Percentiles rank a stretch among this genome's conserved stretches.
These are phyloP conservation scores for Calonectria hawksworthii DNA, from an alignment of 2,329 filamentous ascomycete species.

Conservation along the genomic window DNA sequence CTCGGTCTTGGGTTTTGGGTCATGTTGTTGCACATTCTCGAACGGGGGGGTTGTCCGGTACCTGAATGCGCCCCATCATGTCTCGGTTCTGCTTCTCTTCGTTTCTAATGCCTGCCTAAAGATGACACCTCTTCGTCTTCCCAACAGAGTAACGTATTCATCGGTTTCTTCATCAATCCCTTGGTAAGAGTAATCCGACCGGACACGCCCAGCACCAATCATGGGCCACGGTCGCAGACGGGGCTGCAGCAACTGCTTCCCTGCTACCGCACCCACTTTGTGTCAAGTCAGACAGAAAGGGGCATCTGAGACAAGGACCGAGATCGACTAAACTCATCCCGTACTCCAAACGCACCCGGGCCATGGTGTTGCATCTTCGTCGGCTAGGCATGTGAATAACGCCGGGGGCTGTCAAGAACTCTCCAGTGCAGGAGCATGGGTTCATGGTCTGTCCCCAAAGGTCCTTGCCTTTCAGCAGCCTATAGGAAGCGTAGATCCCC, in stretches of 20 bases:
- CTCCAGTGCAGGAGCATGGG: conserved; percentile 14
- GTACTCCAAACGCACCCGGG: conserved; percentile 17
- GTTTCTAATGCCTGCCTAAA: conserved; percentile 33
- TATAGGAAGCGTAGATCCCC: not conserved
- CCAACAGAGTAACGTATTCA: conserved; percentile 2
- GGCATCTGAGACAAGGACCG: conserved; percentile 40
- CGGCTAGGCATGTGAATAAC: conserved; percentile 40
- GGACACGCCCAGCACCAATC: not conserved
- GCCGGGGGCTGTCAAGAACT: conserved; percentile 30
- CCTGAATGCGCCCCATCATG: conserved; percentile 27
- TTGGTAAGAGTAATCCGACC: conserved; percentile 16
- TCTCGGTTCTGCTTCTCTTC: conserved; percentile 9
- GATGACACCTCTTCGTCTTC: conserved; percentile 33
- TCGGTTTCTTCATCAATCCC: conserved; percentile 14
- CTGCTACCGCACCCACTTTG: conserved; percentile 24
- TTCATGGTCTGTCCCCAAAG: conserved; percentile 9
- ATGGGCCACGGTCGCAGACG: conserved; percentile 20
- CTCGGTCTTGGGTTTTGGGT: not conserved
- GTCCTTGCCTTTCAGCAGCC: conserved; percentile 11
- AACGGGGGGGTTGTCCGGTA: conserved; percentile 9
- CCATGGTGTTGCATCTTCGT: conserved; percentile 20
- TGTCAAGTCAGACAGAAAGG: conserved; percentile 20
- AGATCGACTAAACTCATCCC: conserved; percentile 29
- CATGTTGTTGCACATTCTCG: not conserved
- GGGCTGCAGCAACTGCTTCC: conserved; percentile 25